Evolutionary conservation across 768 basidiomycete species (phyloP).

Genomic region (Lanmaoa pseudosensibilis): DNA sequence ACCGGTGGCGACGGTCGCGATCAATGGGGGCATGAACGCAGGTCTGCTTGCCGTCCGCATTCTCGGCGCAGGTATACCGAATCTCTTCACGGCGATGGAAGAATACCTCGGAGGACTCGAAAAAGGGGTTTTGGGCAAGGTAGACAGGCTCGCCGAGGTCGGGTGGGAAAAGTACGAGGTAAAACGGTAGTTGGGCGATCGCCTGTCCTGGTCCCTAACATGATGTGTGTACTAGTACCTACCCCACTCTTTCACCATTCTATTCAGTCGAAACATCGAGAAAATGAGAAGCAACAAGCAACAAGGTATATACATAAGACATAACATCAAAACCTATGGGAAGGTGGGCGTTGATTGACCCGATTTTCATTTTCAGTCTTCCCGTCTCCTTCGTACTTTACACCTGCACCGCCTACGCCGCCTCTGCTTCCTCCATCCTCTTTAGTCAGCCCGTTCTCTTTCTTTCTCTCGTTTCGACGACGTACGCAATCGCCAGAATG

Average conservation of each 20-base stretch:
- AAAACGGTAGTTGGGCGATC: constrained; percentile 21
- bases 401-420: no score
- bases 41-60: constrained; percentile 90
- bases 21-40: constrained; percentile 93
- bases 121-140: constrained; percentile 76
- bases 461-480: no score
- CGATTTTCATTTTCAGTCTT: no score
- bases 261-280: neutral
- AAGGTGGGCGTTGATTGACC: no score
- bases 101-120: constrained; percentile 68
- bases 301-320: neutral
- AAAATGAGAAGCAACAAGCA: neutral
- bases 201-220: no score
- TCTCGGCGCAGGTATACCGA: constrained; percentile 72
- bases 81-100: constrained; percentile 65
- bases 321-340: neutral
- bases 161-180: constrained; percentile 87
- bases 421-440: no score
- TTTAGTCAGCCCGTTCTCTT: no score
- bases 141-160: constrained; percentile 67
- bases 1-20: constrained; percentile 96
- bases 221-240: no score
- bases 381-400: no score
- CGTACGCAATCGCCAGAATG: no score
- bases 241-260: no score